Percentiles rank a stretch among this genome's conserved stretches.
These are phyloP conservation scores for Rhizophora mangle DNA, from an alignment of 345 rosid genomes.

Conservation along the genomic window DNA sequence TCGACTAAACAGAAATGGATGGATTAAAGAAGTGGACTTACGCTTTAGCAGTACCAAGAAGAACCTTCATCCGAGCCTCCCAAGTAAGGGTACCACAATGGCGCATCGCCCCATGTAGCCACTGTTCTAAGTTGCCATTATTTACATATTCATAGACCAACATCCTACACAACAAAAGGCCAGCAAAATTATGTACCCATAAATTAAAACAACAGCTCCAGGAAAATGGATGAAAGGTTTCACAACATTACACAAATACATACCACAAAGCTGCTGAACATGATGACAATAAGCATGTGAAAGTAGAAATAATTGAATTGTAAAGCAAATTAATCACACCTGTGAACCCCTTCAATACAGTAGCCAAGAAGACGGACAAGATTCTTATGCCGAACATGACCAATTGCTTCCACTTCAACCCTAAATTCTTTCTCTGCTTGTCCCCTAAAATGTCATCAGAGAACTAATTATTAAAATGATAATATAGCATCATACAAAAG, in stretches of 20 bases:
- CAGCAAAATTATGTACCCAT: conserved; percentile 10
- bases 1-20: neutral
- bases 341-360: conserved; percentile 91
- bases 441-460: conserved; percentile 56
- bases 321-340: conserved; percentile 40
- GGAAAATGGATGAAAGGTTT: neutral
- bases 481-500: neutral
- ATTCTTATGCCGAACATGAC: conserved; percentile 95
- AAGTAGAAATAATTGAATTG: neutral
- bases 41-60: conserved; percentile 36
- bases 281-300: neutral
- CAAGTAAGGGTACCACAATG: conserved; percentile 26
- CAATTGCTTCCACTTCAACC: conserved; percentile 98
- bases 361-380: conserved; percentile 92
- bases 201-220: conserved; percentile 1
- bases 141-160: conserved; percentile 30
- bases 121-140: conserved; percentile 29
- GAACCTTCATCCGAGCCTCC: conserved; percentile 33
- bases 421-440: conserved; percentile 98
- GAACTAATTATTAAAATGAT: conserved; percentile 9
- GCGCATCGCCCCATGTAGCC: conserved; percentile 28
- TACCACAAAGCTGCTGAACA: neutral
- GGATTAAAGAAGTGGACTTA: conserved; percentile 11
- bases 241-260: neutral
- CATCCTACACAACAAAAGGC: conserved; percentile 17